Percentiles rank a stretch among this genome's conserved stretches.
Evolutionary conservation across 108 stramenopile genomes (phyloP).

Genomic region (Nannochloropsis salina): DNA sequence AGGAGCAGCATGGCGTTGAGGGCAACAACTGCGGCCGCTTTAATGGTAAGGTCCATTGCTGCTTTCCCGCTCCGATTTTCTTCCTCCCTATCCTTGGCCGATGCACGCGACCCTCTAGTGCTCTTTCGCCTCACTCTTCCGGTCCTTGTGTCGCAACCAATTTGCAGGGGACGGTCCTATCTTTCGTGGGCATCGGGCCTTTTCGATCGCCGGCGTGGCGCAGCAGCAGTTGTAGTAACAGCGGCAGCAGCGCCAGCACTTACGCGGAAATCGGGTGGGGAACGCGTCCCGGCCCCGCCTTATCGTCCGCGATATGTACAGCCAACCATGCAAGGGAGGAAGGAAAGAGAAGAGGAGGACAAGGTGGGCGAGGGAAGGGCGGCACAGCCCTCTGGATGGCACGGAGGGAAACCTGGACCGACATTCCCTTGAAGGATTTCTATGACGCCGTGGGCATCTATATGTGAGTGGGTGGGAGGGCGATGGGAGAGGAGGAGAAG

Average conservation of each 20-base stretch:
- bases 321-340: background rate
- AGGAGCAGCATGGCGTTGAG: background rate
- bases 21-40: background rate
- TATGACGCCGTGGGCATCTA: background rate
- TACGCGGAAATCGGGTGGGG: no score
- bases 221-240: background rate
- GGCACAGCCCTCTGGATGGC: background rate
- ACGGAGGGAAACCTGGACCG: background rate
- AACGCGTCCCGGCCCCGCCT: no score
- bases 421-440: background rate
- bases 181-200: background rate
- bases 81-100: background rate
- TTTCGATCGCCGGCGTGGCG: background rate
- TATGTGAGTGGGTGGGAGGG: background rate
- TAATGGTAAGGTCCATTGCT: background rate
- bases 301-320: no score
- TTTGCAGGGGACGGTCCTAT: background rate
- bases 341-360: constrained; percentile 5
- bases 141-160: background rate
- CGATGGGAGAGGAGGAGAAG: no score
- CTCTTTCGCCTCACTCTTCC: background rate
- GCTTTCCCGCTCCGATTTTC: background rate
- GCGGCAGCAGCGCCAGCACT: background rate
- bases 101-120: no score
- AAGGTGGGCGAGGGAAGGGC: background rate